Percentiles rank a stretch among this genome's conserved stretches.
Conservation (phyloP, 345 rosid genomes). For the Abelmoschus esculentus region DNA sequence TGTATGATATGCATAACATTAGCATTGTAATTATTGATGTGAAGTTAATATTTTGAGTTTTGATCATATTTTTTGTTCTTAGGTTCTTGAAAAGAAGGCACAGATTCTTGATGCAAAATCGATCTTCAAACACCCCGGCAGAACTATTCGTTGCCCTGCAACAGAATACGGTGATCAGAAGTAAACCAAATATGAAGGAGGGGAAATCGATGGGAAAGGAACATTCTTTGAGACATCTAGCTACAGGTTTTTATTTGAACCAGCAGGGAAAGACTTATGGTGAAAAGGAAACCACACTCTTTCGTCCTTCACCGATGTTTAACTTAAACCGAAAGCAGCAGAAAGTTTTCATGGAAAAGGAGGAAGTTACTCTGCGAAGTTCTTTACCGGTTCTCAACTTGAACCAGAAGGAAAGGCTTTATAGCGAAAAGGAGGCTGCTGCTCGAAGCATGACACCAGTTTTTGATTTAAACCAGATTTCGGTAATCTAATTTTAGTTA, state of each 20-base stretch:
- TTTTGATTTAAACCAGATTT: conserved; percentile 83
- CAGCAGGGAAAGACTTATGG: background rate
- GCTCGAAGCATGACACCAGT: conserved; percentile 25
- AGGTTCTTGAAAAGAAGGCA: conserved; percentile 69
- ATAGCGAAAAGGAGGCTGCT: conserved; percentile 34
- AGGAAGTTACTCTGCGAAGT: conserved; percentile 17
- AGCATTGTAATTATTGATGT: background rate
- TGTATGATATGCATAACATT: background rate
- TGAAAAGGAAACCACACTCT: background rate
- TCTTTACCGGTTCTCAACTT: conserved; percentile 22
- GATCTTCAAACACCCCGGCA: conserved; percentile 19
- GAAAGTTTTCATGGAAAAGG: conserved; percentile 25
- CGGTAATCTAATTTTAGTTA: conserved; percentile 37
- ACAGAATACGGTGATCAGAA: conserved; percentile 15
- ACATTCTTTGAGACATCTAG: conserved; percentile 1
- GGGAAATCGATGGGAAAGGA: conserved; percentile 19
- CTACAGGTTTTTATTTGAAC: conserved; percentile 15
- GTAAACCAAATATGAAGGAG: conserved; percentile 21
- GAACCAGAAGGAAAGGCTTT: conserved; percentile 28
- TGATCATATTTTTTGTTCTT: conserved; percentile 7
- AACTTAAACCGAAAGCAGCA: conserved; percentile 33
- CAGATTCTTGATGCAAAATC: conserved; percentile 44
- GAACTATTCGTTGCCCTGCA: conserved; percentile 8
- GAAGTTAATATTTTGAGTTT: background rate
- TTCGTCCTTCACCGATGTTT: conserved; percentile 8